phyloP scores from a whole-genome alignment of 257 asterid genomes.

The Solanum ossicruentum region DNA sequence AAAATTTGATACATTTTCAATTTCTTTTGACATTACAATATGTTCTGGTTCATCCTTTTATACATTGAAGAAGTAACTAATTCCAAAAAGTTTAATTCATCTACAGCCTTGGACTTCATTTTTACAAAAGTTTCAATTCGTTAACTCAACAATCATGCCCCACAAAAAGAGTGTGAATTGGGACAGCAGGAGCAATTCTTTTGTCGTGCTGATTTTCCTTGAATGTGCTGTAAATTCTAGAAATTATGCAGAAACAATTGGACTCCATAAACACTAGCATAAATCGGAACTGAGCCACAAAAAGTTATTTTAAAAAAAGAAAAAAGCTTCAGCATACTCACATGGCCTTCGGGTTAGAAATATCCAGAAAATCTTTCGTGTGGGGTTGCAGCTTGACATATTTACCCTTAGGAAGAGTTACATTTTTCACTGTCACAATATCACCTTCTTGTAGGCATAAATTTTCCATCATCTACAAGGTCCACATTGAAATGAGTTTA shows the following conservation, averaged over 20 bases:
- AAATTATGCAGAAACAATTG: background rate
- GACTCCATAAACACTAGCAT: background rate
- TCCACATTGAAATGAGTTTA: background rate
- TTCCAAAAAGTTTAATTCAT: background rate
- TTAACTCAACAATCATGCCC: background rate
- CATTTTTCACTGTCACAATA: slow-evolving; percentile 69
- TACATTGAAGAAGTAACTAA: background rate
- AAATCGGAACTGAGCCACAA: background rate
- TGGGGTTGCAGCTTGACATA: slow-evolving; percentile 95
- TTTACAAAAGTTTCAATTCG: background rate
- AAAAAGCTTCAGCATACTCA: slow-evolving; percentile 27
- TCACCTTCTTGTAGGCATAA: slow-evolving; percentile 89
- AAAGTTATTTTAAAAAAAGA: background rate
- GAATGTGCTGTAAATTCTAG: background rate
- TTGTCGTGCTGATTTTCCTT: background rate
- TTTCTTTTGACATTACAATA: background rate
- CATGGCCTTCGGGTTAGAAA: slow-evolving; percentile 97
- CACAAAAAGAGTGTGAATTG: background rate
- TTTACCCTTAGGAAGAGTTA: slow-evolving; percentile 91
- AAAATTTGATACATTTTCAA: background rate
- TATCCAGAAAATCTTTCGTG: slow-evolving; percentile 89
- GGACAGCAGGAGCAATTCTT: background rate
- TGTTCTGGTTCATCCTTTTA: background rate
- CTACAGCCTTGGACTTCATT: background rate
- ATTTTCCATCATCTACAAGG: slow-evolving; percentile 94